A percentile compares a stretch with the other conserved stretches of the same genome.
Evolutionary conservation across 2,329 filamentous ascomycete species (phyloP).

Genomic region (Pestalotiopsis sp.): DNA sequence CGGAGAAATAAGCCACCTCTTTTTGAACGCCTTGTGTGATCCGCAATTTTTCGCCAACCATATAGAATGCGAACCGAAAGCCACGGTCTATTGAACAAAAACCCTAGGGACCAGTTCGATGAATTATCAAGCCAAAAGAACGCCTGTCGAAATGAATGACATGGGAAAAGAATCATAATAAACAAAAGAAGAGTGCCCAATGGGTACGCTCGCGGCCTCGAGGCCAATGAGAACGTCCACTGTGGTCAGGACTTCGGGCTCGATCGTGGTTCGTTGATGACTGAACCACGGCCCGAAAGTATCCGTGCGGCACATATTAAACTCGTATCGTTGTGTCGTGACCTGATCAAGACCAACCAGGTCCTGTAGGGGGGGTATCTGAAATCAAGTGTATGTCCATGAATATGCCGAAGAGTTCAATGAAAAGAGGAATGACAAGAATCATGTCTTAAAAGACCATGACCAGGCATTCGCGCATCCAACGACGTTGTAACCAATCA

Average conservation of each 20-base stretch:
- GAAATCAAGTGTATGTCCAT: conserved; percentile 32
- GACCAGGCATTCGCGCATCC: conserved; percentile 14
- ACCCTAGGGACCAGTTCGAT: conserved; percentile 19
- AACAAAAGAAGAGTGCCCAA: conserved; percentile 13
- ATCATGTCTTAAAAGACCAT: conserved; percentile 9
- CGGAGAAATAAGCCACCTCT: conserved; percentile 20
- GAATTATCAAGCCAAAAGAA: conserved; percentile 28
- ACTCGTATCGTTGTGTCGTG: neutral
- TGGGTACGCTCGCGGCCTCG: neutral
- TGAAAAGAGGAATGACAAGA: conserved; percentile 20
- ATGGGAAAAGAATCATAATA: conserved; percentile 25
- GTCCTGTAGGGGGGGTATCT: conserved; percentile 32
- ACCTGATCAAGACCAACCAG: neutral
- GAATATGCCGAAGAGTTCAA: conserved; percentile 28
- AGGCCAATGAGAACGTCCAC: neutral
- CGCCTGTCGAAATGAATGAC: conserved; percentile 30
- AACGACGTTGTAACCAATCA: conserved; percentile 9
- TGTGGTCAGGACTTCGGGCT: neutral
- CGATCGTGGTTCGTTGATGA: neutral
- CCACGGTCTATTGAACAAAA: conserved; percentile 32
- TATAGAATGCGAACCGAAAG: conserved; percentile 32
- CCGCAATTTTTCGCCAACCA: conserved; percentile 32
- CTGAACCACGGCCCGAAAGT: neutral
- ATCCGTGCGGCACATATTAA: neutral
- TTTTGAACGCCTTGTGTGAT: conserved; percentile 33